These are phyloP conservation scores for Papiliotrema flavescens DNA, from an alignment of 1,284 basidiomycete species.

Conservation along the genomic window DNA sequence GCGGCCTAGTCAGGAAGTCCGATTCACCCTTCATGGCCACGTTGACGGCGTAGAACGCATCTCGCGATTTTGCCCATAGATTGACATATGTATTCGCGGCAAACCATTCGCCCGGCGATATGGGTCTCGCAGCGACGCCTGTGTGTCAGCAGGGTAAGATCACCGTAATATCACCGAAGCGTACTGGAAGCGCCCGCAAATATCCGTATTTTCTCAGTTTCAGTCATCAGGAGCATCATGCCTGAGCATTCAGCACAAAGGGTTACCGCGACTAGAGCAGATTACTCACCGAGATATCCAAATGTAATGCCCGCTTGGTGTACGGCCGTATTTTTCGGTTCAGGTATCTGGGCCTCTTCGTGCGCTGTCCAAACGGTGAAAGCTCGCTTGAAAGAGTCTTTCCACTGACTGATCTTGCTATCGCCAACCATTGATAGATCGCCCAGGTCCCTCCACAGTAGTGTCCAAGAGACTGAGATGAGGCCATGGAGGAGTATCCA, in stretches of 20 bases:
- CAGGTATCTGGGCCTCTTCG: neutral
- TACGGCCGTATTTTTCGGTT: slow-evolving; percentile 1
- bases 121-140: slow-evolving; percentile 18
- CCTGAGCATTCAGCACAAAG: neutral
- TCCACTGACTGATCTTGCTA: slow-evolving; percentile 20
- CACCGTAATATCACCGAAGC: neutral
- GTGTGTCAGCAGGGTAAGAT: neutral
- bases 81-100: slow-evolving; percentile 20
- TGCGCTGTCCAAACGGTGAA: slow-evolving; percentile 14
- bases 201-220: slow-evolving; percentile 23
- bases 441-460: slow-evolving; percentile 28
- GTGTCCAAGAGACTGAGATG: slow-evolving; percentile 20
- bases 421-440: slow-evolving; percentile 25
- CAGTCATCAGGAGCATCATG: slow-evolving; percentile 19
- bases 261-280: too few relatives aligned
- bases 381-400: slow-evolving; percentile 17
- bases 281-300: slow-evolving; percentile 18
- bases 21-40: slow-evolving; percentile 17
- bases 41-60: slow-evolving; percentile 15
- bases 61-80: slow-evolving; percentile 18
- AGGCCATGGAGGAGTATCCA: slow-evolving; percentile 28
- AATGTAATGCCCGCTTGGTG: slow-evolving; percentile 21
- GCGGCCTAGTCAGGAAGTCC: neutral
- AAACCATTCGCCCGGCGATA: slow-evolving; percentile 23
- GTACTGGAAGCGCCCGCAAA: slow-evolving; percentile 22